Evolutionary conservation across 1,139 yeast genomes (phyloP).

Genomic region (Blastobotrys malaysiensis): DNA sequence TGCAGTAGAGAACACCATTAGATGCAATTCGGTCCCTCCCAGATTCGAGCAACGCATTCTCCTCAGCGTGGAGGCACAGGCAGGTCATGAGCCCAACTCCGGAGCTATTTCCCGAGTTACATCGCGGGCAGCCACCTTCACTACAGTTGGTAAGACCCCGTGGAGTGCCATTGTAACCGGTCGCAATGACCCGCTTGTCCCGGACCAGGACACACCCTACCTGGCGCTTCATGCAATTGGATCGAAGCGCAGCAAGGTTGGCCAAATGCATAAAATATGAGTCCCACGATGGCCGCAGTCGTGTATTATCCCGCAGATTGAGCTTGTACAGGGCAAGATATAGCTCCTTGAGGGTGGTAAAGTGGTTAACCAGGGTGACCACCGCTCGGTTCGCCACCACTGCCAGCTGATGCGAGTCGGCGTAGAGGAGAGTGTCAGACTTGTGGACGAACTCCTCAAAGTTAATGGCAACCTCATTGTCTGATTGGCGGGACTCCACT

Average conservation of each 20-base stretch:
- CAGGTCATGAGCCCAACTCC: slow-evolving; percentile 79
- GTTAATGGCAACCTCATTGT: slow-evolving; percentile 1
- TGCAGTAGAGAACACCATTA: slow-evolving; percentile 70
- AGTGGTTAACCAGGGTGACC: slow-evolving; percentile 57
- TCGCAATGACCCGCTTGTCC: slow-evolving; percentile 81
- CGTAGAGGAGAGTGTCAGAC: slow-evolving; percentile 45
- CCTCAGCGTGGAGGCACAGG: slow-evolving; percentile 93
- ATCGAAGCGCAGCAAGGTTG: slow-evolving; percentile 83
- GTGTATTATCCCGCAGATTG: slow-evolving; percentile 49
- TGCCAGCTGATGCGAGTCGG: slow-evolving; percentile 38
- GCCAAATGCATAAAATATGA: slow-evolving; percentile 91
- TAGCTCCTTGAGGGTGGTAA: slow-evolving; percentile 44
- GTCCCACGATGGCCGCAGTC: slow-evolving; percentile 94
- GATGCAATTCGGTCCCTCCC: slow-evolving; percentile 81
- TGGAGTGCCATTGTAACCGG: slow-evolving; percentile 98
- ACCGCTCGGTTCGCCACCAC: slow-evolving; percentile 54
- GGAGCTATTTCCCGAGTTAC: slow-evolving; percentile 52
- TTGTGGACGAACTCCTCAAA: slow-evolving; percentile 39
- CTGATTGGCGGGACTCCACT: neutral
- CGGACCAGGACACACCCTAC: slow-evolving; percentile 94
- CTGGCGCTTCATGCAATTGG: slow-evolving; percentile 94
- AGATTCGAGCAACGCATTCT: slow-evolving; percentile 88
- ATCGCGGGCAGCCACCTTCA: slow-evolving; percentile 90
- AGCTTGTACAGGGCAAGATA: slow-evolving; percentile 49
- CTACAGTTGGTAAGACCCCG: slow-evolving; percentile 81